These are phyloP conservation scores for Talaromyces borbonicus DNA, from an alignment of 495 filamentous ascomycete genomes.

Conservation along the genomic window DNA sequence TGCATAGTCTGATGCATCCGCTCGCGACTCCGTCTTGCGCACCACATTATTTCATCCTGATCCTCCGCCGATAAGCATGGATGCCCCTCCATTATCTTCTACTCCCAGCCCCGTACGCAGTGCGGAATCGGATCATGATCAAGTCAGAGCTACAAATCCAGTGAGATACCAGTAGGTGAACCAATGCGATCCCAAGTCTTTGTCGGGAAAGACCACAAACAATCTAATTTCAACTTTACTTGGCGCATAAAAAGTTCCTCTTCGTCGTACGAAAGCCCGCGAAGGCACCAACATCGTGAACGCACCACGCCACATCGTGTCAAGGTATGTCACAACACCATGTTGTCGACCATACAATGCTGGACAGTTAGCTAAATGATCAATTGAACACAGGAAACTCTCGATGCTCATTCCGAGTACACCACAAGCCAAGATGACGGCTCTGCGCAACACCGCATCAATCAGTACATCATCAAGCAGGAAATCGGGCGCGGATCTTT, in stretches of 20 bases:
- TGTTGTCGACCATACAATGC: conserved; percentile 4
- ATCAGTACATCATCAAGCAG: conserved; percentile 89
- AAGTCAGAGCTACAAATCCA: not conserved
- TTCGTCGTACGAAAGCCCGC: conserved; percentile 53
- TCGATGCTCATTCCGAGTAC: conserved; percentile 83
- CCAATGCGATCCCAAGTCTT: conserved; percentile 6
- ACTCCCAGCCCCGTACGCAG: conserved; percentile 12
- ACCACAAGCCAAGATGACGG: conserved; percentile 78
- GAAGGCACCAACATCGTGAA: conserved; percentile 66
- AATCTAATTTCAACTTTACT: not conserved
- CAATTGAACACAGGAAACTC: conserved; percentile 60
- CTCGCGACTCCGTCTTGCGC: not conserved
- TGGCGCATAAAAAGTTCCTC: conserved; percentile 35
- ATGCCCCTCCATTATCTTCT: conserved; percentile 20
- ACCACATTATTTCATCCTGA: not conserved
- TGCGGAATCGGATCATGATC: conserved; percentile 9
- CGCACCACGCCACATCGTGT: conserved; percentile 61
- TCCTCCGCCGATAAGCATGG: not conserved
- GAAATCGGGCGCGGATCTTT: conserved; percentile 96
- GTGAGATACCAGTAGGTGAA: conserved; percentile 36
- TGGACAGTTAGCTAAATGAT: conserved; percentile 3
- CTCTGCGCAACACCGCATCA: conserved; percentile 67
- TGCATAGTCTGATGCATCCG: no score
- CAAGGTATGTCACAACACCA: conserved; percentile 48
- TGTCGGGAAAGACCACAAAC: not conserved